phyloP scores from a whole-genome alignment of 352 stramenopile species.

The Globisporangium paddicum region DNA sequence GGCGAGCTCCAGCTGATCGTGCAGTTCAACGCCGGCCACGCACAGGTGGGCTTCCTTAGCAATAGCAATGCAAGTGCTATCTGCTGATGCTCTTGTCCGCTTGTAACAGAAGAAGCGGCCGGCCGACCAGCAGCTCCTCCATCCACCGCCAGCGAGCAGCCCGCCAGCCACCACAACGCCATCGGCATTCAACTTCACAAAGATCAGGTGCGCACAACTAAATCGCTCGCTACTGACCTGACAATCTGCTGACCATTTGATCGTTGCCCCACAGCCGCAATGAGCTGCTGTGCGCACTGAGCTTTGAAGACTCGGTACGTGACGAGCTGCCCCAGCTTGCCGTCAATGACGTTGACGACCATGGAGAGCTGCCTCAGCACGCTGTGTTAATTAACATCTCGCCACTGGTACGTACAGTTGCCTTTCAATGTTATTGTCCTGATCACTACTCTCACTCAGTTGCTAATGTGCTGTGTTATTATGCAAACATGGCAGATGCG shows the following conservation, averaged over 20 bases:
- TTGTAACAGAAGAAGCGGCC: conserved; percentile 35
- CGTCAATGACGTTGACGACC: background rate
- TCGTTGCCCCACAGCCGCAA: conserved; percentile 17
- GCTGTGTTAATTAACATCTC: conserved; percentile 62
- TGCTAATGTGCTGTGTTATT: background rate
- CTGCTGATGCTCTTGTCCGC: background rate
- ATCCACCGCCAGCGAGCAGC: background rate
- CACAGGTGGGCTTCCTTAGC: conserved; percentile 17
- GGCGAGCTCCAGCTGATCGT: conserved; percentile 29
- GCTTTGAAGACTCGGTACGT: conserved; percentile 11
- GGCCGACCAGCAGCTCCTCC: conserved; percentile 27
- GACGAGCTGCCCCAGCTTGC: background rate
- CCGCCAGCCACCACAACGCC: background rate
- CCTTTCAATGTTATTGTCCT: background rate
- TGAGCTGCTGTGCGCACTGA: conserved; percentile 47
- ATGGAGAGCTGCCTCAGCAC: conserved; percentile 3
- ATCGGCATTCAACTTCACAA: conserved; percentile 57
- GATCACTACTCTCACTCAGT: background rate
- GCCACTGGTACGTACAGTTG: conserved; percentile 44
- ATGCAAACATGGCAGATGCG: conserved; percentile 34
- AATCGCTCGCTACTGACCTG: background rate
- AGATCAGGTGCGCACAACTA: conserved; percentile 31
- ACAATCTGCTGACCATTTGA: background rate
- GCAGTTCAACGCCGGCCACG: conserved; percentile 41
- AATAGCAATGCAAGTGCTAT: background rate